Percentiles rank a stretch among this genome's conserved stretches.
phyloP scores from a whole-genome alignment of 179 eudicot species.

The Nepenthes alata region DNA sequence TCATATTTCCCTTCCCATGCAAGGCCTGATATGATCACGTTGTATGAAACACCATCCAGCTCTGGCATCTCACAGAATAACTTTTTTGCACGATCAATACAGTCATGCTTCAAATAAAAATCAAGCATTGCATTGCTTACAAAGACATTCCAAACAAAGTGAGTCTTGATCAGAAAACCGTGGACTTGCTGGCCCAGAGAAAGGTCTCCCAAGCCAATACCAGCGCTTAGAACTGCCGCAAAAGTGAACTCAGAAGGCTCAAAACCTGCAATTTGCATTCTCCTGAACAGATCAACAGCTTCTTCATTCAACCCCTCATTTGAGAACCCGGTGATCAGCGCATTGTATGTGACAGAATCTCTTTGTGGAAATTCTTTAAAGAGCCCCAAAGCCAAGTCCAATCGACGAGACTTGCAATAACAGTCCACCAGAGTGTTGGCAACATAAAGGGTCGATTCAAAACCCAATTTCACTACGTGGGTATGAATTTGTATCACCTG shows the following conservation, averaged over 20 bases:
- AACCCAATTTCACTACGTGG: conserved; percentile 50
- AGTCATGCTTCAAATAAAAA: conserved; percentile 50
- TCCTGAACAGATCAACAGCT: conserved; percentile 37
- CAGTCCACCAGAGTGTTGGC: conserved; percentile 68
- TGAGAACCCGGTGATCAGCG: conserved; percentile 56
- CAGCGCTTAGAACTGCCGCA: conserved; percentile 52
- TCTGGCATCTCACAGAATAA: conserved; percentile 57
- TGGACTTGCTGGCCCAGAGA: conserved; percentile 50
- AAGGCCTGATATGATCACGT: conserved; percentile 49
- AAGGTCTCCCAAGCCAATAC: conserved; percentile 36
- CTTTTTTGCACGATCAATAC: conserved; percentile 23
- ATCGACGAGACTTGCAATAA: conserved; percentile 49
- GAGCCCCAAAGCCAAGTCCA: conserved; percentile 32
- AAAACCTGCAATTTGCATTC: conserved; percentile 49
- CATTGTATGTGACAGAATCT: conserved; percentile 64
- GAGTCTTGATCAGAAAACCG: conserved; percentile 41
- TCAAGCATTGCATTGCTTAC: conserved; percentile 68
- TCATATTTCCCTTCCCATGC: conserved; percentile 42
- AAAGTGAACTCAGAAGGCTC: conserved; percentile 74
- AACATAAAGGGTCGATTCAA: conserved; percentile 22
- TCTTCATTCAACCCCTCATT: conserved; percentile 29
- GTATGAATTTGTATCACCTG: conserved; percentile 52
- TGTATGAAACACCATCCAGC: conserved; percentile 63
- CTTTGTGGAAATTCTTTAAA: conserved; percentile 36
- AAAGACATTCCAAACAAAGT: conserved; percentile 49